Base-by-base conservation (phyloP, 352 stramenopile genomes). In the Phytopythium kandeliae region DNA sequence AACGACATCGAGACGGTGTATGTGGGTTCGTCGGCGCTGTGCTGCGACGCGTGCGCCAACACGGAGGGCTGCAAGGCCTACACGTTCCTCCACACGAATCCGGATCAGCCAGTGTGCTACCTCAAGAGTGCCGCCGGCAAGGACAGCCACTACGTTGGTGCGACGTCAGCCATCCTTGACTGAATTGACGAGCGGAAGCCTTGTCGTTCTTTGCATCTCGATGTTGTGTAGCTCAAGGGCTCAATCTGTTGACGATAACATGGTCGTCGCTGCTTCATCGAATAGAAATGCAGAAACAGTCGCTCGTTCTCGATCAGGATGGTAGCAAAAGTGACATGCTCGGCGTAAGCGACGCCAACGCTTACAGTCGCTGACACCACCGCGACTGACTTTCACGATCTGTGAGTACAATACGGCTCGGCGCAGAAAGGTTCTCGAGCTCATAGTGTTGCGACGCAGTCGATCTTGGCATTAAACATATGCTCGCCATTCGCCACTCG, bases 1-100 rank as follows among this genome's bases (percentile, higher is more conserved):
- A 74, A 79, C 34, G 68, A 78, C 45, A 65, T 81, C 54, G 55
- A 67, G 54, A 74, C 65, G 2, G 61, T 77, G 35, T 78, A 73
- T 53, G 62, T 67, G 44, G 64, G 52, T 22, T 52, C 65, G 10
- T 62, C 62, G 22, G 69, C 62, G 24, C 51, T 69, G 9, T 76
- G 71, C 33, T 82, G 71, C 19, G 63, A 76, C 13, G 65, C 57
- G 8, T 81, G 71, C 57, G 43, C 58, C 9, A 62, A 55, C 17
- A 71, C 49, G 8, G 28, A 40, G 0, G 62, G 70, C 21, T 80
- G 70, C 53, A 58, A 65, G 57, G 67, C 62, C 25, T 80, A 78
- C 58, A 78, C 70, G 38, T 80, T 62, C 55, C 63, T 77, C 51
- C 77, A 80, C 59, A 69, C 54, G 53, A 67, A 69, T 38, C 59